These are phyloP conservation scores for Cystofilobasidium bisporidii DNA, from an alignment of 768 basidiomycete genomes.

Conservation along the genomic window DNA sequence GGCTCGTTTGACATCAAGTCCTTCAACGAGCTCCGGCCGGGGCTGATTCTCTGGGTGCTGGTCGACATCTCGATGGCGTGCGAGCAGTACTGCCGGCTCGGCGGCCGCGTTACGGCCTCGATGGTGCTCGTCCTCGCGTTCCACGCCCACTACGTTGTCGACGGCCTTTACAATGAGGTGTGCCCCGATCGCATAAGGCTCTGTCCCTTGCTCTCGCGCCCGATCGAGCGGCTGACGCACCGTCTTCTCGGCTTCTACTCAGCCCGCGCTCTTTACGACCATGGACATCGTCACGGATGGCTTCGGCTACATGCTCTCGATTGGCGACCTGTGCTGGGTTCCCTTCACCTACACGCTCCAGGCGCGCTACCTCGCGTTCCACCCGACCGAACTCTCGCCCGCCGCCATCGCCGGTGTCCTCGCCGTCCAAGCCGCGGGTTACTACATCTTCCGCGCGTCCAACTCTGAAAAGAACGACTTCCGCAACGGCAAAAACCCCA, in stretches of 20 bases:
- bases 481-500: conserved; percentile 83
- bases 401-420: conserved; percentile 53
- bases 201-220: too few species aligned
- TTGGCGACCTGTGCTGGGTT: conserved; percentile 87
- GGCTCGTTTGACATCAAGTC: conserved; percentile 66
- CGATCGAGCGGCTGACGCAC: neutral
- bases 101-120: conserved; percentile 64
- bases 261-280: conserved; percentile 82
- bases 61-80: conserved; percentile 84
- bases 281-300: conserved; percentile 99
- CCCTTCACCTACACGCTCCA: conserved; percentile 78
- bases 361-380: conserved; percentile 88
- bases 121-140: conserved; percentile 82
- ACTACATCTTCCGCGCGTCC: conserved; percentile 77
- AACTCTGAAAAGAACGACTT: conserved; percentile 96
- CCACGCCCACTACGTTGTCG: conserved; percentile 77
- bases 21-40: conserved; percentile 77
- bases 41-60: conserved; percentile 83
- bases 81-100: conserved; percentile 73
- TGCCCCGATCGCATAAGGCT: neutral
- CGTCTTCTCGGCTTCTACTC: too few species aligned
- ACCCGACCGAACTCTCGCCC: conserved; percentile 65
- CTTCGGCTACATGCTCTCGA: conserved; percentile 94
- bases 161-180: conserved; percentile 84
- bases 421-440: conserved; percentile 59